Percentiles rank a stretch among this genome's conserved stretches.
Evolutionary conservation across 495 filamentous ascomycete genomes (phyloP).

Genomic region (Pseudevernia furfuracea): DNA sequence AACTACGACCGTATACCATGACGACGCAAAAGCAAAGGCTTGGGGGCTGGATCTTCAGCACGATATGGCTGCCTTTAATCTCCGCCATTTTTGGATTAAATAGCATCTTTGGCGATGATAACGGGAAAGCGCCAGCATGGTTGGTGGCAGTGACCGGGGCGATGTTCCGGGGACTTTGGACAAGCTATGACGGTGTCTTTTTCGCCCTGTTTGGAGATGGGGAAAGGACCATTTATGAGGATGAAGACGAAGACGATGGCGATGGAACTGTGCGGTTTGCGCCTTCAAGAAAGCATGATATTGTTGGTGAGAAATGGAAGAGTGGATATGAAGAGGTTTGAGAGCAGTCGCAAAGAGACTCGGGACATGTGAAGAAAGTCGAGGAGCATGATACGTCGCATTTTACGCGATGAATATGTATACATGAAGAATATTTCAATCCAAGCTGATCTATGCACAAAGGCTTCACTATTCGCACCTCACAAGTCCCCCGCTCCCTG

Average conservation of each 20-base stretch:
- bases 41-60: slow-evolving; percentile 54
- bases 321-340: background rate
- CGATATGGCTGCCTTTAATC: slow-evolving; percentile 54
- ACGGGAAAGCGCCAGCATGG: slow-evolving; percentile 64
- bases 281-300: background rate
- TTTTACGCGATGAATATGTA: too few species aligned
- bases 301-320: background rate
- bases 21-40: slow-evolving; percentile 59
- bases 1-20: slow-evolving; percentile 58
- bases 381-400: too few species aligned
- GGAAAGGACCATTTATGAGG: slow-evolving; percentile 55
- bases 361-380: background rate
- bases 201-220: slow-evolving; percentile 73
- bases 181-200: slow-evolving; percentile 63
- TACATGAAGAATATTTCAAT: too few species aligned
- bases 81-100: slow-evolving; percentile 41
- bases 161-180: slow-evolving; percentile 57
- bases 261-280: background rate
- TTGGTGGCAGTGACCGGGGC: slow-evolving; percentile 39
- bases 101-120: slow-evolving; percentile 47
- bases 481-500: too few species aligned
- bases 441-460: too few species aligned
- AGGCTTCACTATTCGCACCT: too few species aligned
- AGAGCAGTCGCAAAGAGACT: background rate
- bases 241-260: background rate